These are phyloP conservation scores for Fraxinus floribunda DNA, from an alignment of 305 asterid species.

Conservation along the genomic window DNA sequence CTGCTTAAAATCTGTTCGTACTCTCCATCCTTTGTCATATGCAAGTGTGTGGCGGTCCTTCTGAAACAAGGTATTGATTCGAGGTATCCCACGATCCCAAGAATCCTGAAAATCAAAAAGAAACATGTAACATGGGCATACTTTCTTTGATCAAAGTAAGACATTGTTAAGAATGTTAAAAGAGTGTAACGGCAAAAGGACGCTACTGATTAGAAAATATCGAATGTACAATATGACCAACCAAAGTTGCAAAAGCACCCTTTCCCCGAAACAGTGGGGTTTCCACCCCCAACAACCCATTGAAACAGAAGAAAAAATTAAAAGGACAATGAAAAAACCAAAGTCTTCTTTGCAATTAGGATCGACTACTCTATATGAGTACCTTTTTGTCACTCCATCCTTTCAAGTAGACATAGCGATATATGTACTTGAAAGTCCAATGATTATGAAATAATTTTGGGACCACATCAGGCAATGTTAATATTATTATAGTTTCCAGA, in stretches of 20 bases:
- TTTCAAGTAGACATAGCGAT: not conserved
- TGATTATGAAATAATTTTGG: not conserved
- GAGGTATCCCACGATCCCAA: slow-evolving; percentile 99
- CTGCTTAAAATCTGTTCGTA: slow-evolving; percentile 95
- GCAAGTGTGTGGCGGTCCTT: slow-evolving; percentile 99
- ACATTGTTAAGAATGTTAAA: not conserved
- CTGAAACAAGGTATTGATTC: slow-evolving; percentile 94
- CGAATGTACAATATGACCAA: not conserved
- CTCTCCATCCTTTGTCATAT: slow-evolving; percentile 99
- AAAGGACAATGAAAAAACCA: not conserved
- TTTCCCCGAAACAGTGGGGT: not conserved
- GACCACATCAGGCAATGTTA: not conserved
- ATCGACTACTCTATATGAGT: not conserved
- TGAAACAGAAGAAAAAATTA: not conserved
- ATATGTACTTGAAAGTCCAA: not conserved
- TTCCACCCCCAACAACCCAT: not conserved
- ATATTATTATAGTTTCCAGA: not conserved
- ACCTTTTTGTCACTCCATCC: not conserved
- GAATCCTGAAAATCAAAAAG: slow-evolving; percentile 64
- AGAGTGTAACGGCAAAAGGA: not conserved
- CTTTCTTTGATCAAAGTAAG: not conserved
- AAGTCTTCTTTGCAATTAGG: not conserved
- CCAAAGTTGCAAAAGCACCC: not conserved
- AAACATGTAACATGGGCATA: slow-evolving; percentile 1
- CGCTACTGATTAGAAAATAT: not conserved